Evolutionary conservation across 495 filamentous ascomycete genomes (phyloP).

Genomic region (Lasiosphaeria ovina): DNA sequence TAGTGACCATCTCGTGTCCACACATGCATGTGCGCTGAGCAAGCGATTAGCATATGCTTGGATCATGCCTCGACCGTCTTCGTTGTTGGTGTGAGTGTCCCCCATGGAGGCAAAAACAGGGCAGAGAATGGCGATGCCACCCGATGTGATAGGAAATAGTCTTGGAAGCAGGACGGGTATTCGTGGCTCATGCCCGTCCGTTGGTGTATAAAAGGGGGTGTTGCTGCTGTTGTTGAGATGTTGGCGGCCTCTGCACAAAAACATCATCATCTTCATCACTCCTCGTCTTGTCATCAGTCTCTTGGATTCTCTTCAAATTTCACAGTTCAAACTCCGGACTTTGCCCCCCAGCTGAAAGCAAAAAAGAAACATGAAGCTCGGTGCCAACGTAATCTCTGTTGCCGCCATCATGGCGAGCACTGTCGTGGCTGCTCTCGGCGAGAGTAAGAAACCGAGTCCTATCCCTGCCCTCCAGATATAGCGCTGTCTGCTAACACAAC

Average conservation of each 20-base stretch:
- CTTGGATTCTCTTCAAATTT: too few species aligned
- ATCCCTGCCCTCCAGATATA: too few species aligned
- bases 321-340: too few species aligned
- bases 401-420: conserved; percentile 19
- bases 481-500: neutral
- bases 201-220: too few species aligned
- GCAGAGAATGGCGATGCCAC: neutral
- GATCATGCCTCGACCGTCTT: too few species aligned
- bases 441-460: neutral
- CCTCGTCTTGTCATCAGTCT: too few species aligned
- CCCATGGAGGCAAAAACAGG: too few species aligned
- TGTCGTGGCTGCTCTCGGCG: conserved; percentile 18
- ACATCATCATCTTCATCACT: neutral
- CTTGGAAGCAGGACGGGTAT: too few species aligned
- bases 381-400: conserved; percentile 13
- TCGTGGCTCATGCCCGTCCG: too few species aligned
- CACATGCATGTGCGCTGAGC: neutral
- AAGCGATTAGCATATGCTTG: neutral
- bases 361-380: conserved; percentile 17
- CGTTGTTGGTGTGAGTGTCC: too few species aligned
- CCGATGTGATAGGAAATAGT: neutral
- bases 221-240: neutral
- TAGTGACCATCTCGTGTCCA: neutral
- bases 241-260: too few species aligned
- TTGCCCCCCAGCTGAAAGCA: neutral